Conservation (phyloP, 73 alveolate species). For the Paramecium caudatum region DNA sequence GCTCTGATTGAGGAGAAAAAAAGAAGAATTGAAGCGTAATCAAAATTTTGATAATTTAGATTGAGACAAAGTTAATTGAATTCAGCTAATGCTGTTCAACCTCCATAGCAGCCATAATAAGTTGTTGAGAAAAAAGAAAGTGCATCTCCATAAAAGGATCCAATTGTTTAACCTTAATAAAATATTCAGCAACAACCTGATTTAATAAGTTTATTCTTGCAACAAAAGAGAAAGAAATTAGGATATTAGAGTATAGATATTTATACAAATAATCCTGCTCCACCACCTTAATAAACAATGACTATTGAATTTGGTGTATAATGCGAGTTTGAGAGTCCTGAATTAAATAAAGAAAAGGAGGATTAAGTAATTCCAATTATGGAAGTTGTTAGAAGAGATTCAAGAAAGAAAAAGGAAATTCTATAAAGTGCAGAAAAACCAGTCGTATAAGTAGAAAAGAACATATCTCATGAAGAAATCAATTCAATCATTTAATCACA, state of each 20-base stretch:
- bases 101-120: neutral
- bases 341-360: conserved; percentile 23
- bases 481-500: conserved; percentile 57
- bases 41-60: neutral
- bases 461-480: conserved; percentile 54
- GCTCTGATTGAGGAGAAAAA: neutral
- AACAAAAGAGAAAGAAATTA: conserved; percentile 45
- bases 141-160: neutral
- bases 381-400: conserved; percentile 51
- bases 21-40: neutral
- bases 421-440: conserved; percentile 52
- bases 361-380: conserved; percentile 2
- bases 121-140: neutral
- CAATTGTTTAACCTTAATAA: neutral
- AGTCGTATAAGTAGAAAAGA: conserved; percentile 36
- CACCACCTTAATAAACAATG: neutral
- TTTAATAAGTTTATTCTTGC: conserved; percentile 13
- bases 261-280: conserved; percentile 27
- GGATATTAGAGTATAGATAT: conserved; percentile 23
- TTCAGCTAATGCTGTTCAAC: neutral
- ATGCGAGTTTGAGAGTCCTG: conserved; percentile 9
- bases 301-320: conserved; percentile 63
- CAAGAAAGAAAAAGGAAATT: conserved; percentile 13
- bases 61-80: neutral
- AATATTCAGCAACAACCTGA: conserved; percentile 11